A percentile compares a stretch with the other conserved stretches of the same genome.
phyloP scores from a whole-genome alignment of 202 grass and related monocot genomes.

The Eragrostis tef region DNA sequence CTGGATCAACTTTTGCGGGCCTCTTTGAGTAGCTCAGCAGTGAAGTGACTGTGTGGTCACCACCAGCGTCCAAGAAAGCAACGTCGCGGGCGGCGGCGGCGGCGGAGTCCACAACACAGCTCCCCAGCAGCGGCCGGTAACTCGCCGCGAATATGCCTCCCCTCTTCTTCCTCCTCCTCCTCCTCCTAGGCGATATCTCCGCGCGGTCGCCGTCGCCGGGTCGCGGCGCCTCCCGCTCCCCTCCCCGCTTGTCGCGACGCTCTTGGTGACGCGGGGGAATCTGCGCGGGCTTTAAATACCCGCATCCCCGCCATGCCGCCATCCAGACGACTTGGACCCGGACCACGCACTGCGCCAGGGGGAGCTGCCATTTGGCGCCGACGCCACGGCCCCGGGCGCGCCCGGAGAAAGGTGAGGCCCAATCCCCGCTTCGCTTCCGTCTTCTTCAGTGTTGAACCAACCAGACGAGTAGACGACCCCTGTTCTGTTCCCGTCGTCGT shows the following conservation, averaged over 20 bases:
- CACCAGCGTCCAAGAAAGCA: background rate
- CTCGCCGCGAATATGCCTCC: conserved; percentile 46
- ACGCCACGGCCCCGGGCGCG: background rate
- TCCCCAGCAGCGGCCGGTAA: conserved; percentile 28
- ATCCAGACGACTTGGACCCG: conserved; percentile 6
- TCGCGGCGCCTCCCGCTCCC: background rate
- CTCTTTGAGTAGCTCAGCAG: too few species aligned
- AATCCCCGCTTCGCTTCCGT: background rate
- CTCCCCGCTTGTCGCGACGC: conserved; percentile 43
- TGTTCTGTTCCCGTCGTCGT: background rate
- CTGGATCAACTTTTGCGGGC: too few species aligned
- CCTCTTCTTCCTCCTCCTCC: too few species aligned
- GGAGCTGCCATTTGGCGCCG: conserved; percentile 52
- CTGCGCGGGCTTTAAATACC: conserved; percentile 48
- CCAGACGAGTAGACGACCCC: too few species aligned
- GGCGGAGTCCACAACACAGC: conserved; percentile 52
- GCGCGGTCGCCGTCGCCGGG: conserved; percentile 43
- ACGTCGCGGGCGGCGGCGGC: background rate
- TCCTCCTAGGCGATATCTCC: conserved; percentile 43
- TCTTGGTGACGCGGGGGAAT: conserved; percentile 41
- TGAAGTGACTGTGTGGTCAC: too few species aligned
- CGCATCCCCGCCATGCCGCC: conserved; percentile 41
- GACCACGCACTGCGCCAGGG: background rate
- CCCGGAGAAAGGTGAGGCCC: conserved; percentile 6
- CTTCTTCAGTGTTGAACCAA: background rate